Evolutionary conservation across 2,329 filamentous ascomycete species (phyloP).

Genomic region (Rosellinia necatrix): DNA sequence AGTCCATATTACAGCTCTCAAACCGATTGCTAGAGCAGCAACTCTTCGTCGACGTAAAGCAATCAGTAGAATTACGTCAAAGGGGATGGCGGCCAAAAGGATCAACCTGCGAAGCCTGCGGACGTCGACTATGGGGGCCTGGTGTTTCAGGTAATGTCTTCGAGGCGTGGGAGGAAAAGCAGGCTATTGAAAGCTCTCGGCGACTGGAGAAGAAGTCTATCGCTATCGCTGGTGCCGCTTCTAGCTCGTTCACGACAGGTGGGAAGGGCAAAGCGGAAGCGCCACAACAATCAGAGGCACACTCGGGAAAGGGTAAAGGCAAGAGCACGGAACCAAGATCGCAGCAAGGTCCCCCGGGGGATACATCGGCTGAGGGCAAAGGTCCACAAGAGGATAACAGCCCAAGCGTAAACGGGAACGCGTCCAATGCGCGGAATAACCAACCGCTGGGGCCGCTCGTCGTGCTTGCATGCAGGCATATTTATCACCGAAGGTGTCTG

Average conservation of each 20-base stretch:
- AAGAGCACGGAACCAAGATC: conserved; percentile 52
- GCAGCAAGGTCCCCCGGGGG: conserved; percentile 14
- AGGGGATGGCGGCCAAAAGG: conserved; percentile 87
- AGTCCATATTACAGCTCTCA: conserved; percentile 82
- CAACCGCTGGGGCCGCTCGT: conserved; percentile 66
- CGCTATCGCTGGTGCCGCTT: conserved; percentile 30
- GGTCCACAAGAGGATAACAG: conserved; percentile 36
- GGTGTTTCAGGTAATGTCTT: conserved; percentile 79
- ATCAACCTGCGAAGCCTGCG: conserved; percentile 86
- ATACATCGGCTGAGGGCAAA: conserved; percentile 12
- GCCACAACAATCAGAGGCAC: conserved; percentile 34
- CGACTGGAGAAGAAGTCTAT: conserved; percentile 50
- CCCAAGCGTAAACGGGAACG: conserved; percentile 45
- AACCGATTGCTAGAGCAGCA: conserved; percentile 87
- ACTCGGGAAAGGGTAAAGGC: conserved; percentile 52
- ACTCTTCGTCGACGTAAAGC: conserved; percentile 80
- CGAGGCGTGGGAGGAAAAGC: conserved; percentile 76
- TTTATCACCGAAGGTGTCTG: conserved; percentile 71
- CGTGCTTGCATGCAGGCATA: conserved; percentile 71
- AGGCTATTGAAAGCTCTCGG: conserved; percentile 52
- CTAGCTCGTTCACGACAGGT: conserved; percentile 17
- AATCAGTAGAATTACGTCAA: conserved; percentile 75
- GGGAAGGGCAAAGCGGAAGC: conserved; percentile 44
- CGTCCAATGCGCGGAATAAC: conserved; percentile 42
- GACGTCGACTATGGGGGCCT: conserved; percentile 83